phyloP scores from a whole-genome alignment of 1,139 yeast genomes.

The Hyphopichia burtonii region DNA sequence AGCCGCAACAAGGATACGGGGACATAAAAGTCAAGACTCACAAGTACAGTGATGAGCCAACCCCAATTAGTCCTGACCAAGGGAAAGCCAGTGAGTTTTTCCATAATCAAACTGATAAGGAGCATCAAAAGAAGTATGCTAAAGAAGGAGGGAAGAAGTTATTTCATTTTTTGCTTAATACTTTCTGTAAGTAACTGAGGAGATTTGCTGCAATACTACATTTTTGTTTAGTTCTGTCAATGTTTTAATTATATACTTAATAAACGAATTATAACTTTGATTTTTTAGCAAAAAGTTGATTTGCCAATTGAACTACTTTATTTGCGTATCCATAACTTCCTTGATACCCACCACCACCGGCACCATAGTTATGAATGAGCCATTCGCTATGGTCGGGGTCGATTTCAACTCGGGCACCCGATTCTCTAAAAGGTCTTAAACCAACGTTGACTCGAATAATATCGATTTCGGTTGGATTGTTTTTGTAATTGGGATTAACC shows the following conservation, averaged over 20 bases:
- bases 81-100: conserved; percentile 29
- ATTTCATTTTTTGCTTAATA: conserved; percentile 19
- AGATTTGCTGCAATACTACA: not conserved
- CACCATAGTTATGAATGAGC: conserved; percentile 52
- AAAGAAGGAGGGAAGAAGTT: conserved; percentile 24
- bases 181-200: conserved; percentile 12
- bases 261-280: not conserved
- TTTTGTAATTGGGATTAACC: conserved; percentile 27
- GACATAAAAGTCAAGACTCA: conserved; percentile 32
- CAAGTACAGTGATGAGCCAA: conserved; percentile 33
- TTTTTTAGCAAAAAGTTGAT: conserved; percentile 2
- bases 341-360: conserved; percentile 57
- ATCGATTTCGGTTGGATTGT: conserved; percentile 37
- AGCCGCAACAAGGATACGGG: conserved; percentile 34
- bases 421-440: conserved; percentile 47
- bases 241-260: not conserved
- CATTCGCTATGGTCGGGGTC: conserved; percentile 25
- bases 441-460: conserved; percentile 44
- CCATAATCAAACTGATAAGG: conserved; percentile 30
- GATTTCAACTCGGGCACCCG: conserved; percentile 44
- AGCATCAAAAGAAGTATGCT: conserved; percentile 41
- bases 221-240: not conserved
- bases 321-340: conserved; percentile 43
- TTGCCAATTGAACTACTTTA: conserved; percentile 22
- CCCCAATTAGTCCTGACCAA: conserved; percentile 30